Evolutionary conservation across 345 rosid genomes (phyloP), one percentile per base, ranked within the genome.

Genomic region (Moricandia arvensis): DNA sequence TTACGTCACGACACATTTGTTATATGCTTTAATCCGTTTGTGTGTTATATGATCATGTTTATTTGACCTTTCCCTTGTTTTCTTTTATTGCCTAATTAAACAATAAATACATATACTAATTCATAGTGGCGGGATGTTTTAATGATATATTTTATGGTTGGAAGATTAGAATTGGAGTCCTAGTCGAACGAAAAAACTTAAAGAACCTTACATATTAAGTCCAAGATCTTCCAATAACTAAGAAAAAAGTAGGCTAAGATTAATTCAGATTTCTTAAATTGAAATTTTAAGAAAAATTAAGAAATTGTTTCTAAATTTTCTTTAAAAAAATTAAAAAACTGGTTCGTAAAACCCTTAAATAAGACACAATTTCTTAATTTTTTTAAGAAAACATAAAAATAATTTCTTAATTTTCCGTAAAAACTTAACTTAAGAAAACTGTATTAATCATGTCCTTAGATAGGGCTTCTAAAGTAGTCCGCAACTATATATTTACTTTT

Each of bases 1-100:
- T 61, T 61, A 33, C 65, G 65, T 16, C 79, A 75, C 79, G 73
- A 16, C 53, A 59, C 30, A 10, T 33, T 62, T 51, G 1, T 10
- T 41, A 11, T 53, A 10, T 10, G 15, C 10, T 34, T 2, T 10
- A 2, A 7, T 30, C 6, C 30, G 21, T 59, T n/a, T n/a, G 24
- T 59, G 64, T 60, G 41, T 31, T 30, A 13, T 16, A 61, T 62
- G 15, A 62, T 62, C 47, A 62, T 17, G 66, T 62, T 34, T 33
- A 15, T 17, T 34, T 2, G 27, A 10, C 37, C 18, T 29, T 59
- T 58, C 27, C 33, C 63, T 61, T 15, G 45, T 33, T 61, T 60
- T 60, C 13, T 60, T 60, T 58, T 10, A 47, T 47, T 4, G 33
- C 33, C 31, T 66, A n/a, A n/a, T n/a, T n/a, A 45, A 8, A 27